Conservation (phyloP, 2,329 filamentous ascomycete species). For the Sporothrix curviconia region DNA sequence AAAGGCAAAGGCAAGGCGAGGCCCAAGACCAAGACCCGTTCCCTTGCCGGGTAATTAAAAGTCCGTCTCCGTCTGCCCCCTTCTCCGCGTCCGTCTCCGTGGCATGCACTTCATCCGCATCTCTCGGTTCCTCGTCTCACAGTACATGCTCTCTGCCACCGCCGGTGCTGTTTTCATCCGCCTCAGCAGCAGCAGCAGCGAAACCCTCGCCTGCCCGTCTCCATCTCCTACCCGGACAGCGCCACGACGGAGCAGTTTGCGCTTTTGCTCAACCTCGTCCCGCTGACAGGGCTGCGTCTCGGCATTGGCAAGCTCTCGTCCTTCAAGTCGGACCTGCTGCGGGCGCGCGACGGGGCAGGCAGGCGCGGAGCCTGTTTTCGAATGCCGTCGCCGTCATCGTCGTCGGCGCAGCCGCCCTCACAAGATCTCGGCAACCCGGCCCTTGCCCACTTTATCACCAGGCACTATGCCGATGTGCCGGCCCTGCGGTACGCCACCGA, state of each 20-base stretch:
- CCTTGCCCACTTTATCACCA: background rate
- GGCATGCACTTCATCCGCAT: background rate
- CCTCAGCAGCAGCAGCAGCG: too few relatives aligned
- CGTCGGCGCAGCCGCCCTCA: too few relatives aligned
- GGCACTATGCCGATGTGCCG: background rate
- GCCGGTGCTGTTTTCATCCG: too few relatives aligned
- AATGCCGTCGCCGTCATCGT: too few relatives aligned
- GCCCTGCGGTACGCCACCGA: constrained; percentile 2
- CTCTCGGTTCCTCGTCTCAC: too few relatives aligned
- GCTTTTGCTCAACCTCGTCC: background rate
- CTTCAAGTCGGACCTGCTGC: background rate
- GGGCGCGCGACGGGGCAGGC: background rate
- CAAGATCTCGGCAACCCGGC: background rate
- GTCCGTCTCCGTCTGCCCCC: background rate
- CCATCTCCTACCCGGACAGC: background rate
- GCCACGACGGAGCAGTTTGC: background rate
- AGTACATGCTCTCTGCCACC: too few relatives aligned
- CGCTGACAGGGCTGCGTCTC: background rate
- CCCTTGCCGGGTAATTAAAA: too few relatives aligned
- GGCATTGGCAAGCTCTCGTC: constrained; percentile 2
- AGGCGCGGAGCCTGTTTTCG: background rate
- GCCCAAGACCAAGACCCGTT: background rate
- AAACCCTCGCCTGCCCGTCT: background rate
- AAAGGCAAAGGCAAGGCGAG: background rate
- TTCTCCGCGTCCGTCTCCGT: background rate